A percentile compares a stretch with the other conserved stretches of the same genome.
These are phyloP conservation scores for Raphanus hybrid DNA, from an alignment of 441 rosid genomes.

Conservation along the genomic window DNA sequence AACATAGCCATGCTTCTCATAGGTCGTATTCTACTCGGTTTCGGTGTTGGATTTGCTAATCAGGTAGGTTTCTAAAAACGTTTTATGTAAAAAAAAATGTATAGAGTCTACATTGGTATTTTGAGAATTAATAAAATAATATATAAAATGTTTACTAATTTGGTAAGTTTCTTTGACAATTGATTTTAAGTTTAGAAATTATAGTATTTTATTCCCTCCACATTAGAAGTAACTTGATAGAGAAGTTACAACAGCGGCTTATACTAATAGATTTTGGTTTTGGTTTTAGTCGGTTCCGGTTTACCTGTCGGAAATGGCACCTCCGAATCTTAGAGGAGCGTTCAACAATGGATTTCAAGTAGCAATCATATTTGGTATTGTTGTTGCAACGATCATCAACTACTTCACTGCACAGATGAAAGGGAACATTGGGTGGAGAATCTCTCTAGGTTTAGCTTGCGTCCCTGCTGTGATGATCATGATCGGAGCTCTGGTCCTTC, in stretches of 20 bases:
- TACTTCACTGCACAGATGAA: slow-evolving; percentile 49
- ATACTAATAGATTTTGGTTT: not conserved
- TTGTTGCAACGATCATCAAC: slow-evolving; percentile 52
- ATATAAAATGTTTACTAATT: too few relatives aligned
- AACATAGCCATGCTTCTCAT: slow-evolving; percentile 49
- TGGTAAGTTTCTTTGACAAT: too few relatives aligned
- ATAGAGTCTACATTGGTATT: too few relatives aligned
- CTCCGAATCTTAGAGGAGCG: slow-evolving; percentile 51
- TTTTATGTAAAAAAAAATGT: not conserved
- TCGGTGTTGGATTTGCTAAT: slow-evolving; percentile 55
- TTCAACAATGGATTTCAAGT: slow-evolving; percentile 58
- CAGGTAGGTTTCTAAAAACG: slow-evolving; percentile 36
- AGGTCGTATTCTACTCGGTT: slow-evolving; percentile 53
- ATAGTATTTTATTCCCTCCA: not conserved
- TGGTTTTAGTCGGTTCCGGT: slow-evolving; percentile 56
- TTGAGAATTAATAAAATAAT: too few relatives aligned
- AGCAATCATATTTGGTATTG: slow-evolving; percentile 56
- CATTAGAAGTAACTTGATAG: slow-evolving; percentile 32
- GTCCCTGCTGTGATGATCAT: slow-evolving; percentile 53
- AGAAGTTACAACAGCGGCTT: slow-evolving; percentile 4
- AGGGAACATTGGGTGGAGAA: slow-evolving; percentile 59
- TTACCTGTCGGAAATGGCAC: slow-evolving; percentile 63
- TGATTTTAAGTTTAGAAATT: too few relatives aligned
- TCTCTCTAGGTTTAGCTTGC: slow-evolving; percentile 52
- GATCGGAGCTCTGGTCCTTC: slow-evolving; percentile 48